phyloP scores from a whole-genome alignment of 768 basidiomycete genomes.

The Kwoniella newhampshirensis region DNA sequence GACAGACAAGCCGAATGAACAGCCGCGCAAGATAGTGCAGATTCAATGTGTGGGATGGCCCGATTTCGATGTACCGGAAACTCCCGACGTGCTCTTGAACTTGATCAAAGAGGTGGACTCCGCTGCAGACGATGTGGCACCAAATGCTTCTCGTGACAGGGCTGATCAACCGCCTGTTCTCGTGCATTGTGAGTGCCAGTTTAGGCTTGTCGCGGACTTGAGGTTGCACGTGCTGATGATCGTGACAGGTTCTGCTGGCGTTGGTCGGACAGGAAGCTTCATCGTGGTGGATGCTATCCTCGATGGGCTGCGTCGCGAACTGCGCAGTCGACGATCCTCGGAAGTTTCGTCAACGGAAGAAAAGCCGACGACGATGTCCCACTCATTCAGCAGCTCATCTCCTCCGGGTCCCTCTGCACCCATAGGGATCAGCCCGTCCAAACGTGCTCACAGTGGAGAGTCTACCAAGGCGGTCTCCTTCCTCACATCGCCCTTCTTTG shows the following conservation, averaged over 20 bases:
- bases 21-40: constrained; percentile 72
- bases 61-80: constrained; percentile 90
- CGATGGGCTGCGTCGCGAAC: constrained; percentile 42
- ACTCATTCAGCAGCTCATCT: background rate
- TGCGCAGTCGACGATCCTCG: background rate
- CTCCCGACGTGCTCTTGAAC: constrained; percentile 70
- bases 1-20: constrained; percentile 61
- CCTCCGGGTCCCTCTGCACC: background rate
- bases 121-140: constrained; percentile 31
- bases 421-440: too few species aligned
- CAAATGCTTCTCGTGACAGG: constrained; percentile 10
- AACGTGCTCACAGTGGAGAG: background rate
- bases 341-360: background rate
- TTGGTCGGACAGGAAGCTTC: constrained; percentile 90
- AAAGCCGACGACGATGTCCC: background rate
- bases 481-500: constrained; percentile 4
- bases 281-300: constrained; percentile 64
- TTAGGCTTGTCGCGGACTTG: background rate
- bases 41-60: constrained; percentile 95
- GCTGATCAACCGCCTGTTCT: constrained; percentile 42
- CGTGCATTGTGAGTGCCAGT: constrained; percentile 47
- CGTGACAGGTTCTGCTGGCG: constrained; percentile 72
- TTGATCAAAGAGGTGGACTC: constrained; percentile 71
- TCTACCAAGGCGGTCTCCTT: constrained; percentile 27
- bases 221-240: background rate